Evolutionary conservation across 306 rosid genomes (phyloP).

Genomic region (Spatholobus suberectus): DNA sequence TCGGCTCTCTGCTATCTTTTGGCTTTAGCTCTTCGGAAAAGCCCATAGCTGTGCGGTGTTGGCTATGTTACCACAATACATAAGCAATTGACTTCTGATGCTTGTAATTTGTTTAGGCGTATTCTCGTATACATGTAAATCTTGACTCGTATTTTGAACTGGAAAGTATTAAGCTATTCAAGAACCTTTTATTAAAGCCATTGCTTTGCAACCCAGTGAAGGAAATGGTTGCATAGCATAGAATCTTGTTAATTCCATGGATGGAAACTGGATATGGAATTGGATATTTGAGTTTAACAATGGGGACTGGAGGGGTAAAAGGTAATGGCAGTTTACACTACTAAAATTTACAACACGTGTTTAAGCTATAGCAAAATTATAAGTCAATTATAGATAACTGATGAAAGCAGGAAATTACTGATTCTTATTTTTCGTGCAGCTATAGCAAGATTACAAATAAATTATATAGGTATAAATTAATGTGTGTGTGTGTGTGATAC

Average conservation of each 20-base stretch:
- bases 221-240: neutral
- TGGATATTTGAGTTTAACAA: neutral
- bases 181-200: neutral
- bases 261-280: constrained; percentile 1
- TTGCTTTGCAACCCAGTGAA: neutral
- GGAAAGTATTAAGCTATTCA: constrained; percentile 11
- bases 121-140: neutral
- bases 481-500: no score
- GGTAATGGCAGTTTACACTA: neutral
- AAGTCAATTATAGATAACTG: neutral
- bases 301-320: neutral
- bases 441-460: neutral
- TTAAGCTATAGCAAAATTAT: neutral
- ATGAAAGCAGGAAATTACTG: neutral
- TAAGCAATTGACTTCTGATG: constrained; percentile 20
- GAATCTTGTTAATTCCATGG: constrained; percentile 19
- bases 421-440: neutral
- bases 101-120: neutral
- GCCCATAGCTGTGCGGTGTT: constrained; percentile 31
- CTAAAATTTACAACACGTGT: neutral
- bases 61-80: neutral
- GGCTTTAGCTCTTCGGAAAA: constrained; percentile 66
- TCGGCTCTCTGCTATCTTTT: constrained; percentile 72
- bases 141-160: constrained; percentile 17
- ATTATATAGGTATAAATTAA: neutral